A percentile compares a stretch with the other conserved stretches of the same genome.
These are phyloP conservation scores for Podaxis pistillaris DNA, from an alignment of 768 basidiomycete genomes.

Conservation along the genomic window DNA sequence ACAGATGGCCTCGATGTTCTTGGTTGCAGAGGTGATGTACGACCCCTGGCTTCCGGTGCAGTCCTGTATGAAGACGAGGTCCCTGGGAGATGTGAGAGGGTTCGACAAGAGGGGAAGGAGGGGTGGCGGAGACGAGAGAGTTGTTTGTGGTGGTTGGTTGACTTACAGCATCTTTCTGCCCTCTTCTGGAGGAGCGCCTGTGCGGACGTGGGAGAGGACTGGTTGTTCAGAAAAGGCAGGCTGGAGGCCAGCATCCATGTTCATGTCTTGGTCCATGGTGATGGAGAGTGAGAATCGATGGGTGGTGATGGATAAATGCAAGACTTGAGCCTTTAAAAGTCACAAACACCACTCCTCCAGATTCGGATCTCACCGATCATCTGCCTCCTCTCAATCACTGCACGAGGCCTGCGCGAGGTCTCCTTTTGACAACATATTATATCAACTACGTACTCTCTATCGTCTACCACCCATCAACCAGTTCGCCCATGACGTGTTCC, in stretches of 20 bases:
- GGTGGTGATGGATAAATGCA: slow-evolving; percentile 10
- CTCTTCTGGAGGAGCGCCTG: slow-evolving; percentile 23
- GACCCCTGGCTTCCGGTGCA: slow-evolving; percentile 91
- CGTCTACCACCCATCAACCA: slow-evolving; percentile 65
- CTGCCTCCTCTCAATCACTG: neutral
- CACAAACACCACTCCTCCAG: slow-evolving; percentile 12
- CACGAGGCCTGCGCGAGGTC: slow-evolving; percentile 11
- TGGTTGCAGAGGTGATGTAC: slow-evolving; percentile 91
- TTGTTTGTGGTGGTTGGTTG: slow-evolving; percentile 58
- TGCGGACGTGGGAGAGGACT: slow-evolving; percentile 4
- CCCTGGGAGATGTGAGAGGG: slow-evolving; percentile 44
- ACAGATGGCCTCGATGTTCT: slow-evolving; percentile 95
- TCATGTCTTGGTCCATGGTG: slow-evolving; percentile 83
- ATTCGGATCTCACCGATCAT: slow-evolving; percentile 18
- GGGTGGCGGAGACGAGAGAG: slow-evolving; percentile 49
- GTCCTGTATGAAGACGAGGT: slow-evolving; percentile 94
- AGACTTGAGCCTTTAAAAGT: slow-evolving; percentile 3
- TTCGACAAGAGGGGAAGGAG: neutral
- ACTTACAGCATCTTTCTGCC: slow-evolving; percentile 19
- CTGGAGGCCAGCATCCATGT: slow-evolving; percentile 46
- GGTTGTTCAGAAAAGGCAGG: slow-evolving; percentile 36
- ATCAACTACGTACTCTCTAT: slow-evolving; percentile 27
- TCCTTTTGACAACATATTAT: neutral
- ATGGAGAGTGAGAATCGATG: slow-evolving; percentile 19
- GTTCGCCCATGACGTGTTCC: slow-evolving; percentile 60